phyloP scores from a whole-genome alignment of 305 asterid genomes.

The Fraxinus paxiana region DNA sequence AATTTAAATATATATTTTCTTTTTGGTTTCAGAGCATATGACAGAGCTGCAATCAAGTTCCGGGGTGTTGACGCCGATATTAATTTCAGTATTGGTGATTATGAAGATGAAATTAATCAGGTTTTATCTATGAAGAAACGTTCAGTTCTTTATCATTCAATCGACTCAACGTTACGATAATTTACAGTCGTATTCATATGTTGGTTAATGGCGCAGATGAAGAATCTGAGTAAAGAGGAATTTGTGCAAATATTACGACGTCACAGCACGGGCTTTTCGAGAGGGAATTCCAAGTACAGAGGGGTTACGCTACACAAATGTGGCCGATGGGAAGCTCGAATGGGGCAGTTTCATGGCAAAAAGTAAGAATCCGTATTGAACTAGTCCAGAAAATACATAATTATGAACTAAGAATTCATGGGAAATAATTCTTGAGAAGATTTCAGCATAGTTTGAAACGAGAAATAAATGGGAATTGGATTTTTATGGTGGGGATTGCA shows the following conservation, averaged over 20 bases:
- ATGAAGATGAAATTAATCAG: slow-evolving; percentile 72
- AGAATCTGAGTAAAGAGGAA: slow-evolving; percentile 6
- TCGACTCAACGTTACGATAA: background rate
- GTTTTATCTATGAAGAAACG: slow-evolving; percentile 23
- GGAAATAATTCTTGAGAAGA: background rate
- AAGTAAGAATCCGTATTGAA: slow-evolving; percentile 46
- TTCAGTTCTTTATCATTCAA: background rate
- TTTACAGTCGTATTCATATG: background rate
- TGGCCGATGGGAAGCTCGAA: slow-evolving; percentile 94
- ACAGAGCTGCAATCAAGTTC: slow-evolving; percentile 79
- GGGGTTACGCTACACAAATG: slow-evolving; percentile 89
- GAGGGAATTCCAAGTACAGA: slow-evolving; percentile 85
- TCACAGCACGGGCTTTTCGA: slow-evolving; percentile 77
- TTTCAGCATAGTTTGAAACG: slow-evolving; percentile 10
- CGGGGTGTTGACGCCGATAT: slow-evolving; percentile 80
- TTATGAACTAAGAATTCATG: background rate
- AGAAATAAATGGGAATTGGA: slow-evolving; percentile 26
- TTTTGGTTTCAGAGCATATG: slow-evolving; percentile 59
- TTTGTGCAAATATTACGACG: slow-evolving; percentile 34
- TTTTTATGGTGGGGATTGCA: slow-evolving; percentile 50
- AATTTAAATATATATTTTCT: background rate
- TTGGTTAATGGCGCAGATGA: background rate
- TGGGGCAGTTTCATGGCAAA: slow-evolving; percentile 88
- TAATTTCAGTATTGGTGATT: slow-evolving; percentile 57
- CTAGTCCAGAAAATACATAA: no score